Conservation (phyloP, 1,139 yeast genomes). For the Blastobotrys illinoisensis region DNA sequence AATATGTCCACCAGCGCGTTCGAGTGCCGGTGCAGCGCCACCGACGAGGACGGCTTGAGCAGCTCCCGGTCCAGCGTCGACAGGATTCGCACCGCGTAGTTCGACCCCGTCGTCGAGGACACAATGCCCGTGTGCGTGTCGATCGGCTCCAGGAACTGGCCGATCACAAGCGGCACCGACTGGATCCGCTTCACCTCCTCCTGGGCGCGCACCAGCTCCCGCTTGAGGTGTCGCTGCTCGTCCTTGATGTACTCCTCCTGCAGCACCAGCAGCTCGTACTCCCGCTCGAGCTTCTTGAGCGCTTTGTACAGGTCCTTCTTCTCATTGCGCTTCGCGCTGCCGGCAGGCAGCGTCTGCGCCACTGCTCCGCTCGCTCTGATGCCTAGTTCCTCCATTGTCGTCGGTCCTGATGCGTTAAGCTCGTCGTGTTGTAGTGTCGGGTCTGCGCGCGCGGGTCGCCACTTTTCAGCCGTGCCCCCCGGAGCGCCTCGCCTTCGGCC, state of each 20-base stretch:
- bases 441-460: not conserved
- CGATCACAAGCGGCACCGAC: conserved; percentile 95
- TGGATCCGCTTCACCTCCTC: conserved; percentile 97
- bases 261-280: conserved; percentile 70
- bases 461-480: not conserved
- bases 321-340: conserved; percentile 4
- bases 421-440: no score
- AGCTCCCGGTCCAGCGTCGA: conserved; percentile 93
- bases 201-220: conserved; percentile 94
- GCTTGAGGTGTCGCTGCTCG: conserved; percentile 91
- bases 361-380: conserved; percentile 34
- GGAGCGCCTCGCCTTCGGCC: no score
- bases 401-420: not conserved
- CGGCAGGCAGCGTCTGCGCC: conserved; percentile 7
- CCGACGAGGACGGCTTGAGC: conserved; percentile 90
- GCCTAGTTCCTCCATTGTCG: conserved; percentile 55
- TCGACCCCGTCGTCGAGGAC: conserved; percentile 95
- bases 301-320: conserved; percentile 65
- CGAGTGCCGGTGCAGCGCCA: conserved; percentile 96
- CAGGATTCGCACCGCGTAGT: conserved; percentile 89
- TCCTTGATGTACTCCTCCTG: conserved; percentile 97
- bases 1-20: conserved; percentile 94
- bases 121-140: conserved; percentile 96
- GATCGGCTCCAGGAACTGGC: conserved; percentile 95
- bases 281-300: conserved; percentile 83